Evolutionary conservation across 2,329 filamentous ascomycete genomes (phyloP), one percentile per base, ranked within the genome.

Genomic region (Arthrobotrys sinensis): DNA sequence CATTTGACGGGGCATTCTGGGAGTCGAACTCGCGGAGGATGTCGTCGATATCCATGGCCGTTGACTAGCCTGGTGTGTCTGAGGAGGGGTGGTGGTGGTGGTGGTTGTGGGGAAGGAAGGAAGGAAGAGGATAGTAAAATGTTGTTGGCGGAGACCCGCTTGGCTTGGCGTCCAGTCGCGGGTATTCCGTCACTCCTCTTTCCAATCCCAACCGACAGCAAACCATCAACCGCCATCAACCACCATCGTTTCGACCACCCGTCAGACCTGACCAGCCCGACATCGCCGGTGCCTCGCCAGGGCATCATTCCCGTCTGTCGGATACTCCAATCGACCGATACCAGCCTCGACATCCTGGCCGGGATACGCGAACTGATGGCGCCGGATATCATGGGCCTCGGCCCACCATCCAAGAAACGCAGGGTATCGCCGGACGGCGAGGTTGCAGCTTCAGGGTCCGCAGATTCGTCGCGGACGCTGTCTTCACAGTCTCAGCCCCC

Each of bases 1-100:
- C 88, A 64, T 85, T 85, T 1, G 90, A 89, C 16, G 89, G 84
- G 40, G 86, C 84, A 80, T 89, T 86, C 68, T 86, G 85, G 76
- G 86, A 84, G 84, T 93, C 91, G 81, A 94, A 90, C 82, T 91
- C 90, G 82, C 90, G 89, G 79, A 94, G 88, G 80, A 94, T 93
- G 83, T 94, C 92, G 84, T 93, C 91, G 81, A 94, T 94, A 80
- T 57, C 91, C 91, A 93, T 93, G 50, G 24, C 24, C 24, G 24
- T 2, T 28, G 24, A 28, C 24, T 28, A 28, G 24, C 4, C 24
- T 28, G 24, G 24, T 28, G 24, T 28, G 24, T 48, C 45, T 5
- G 5, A 1, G 21, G 6, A 24, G 28, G 6, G 16, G 7, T 1
- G n/a, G 19, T 19, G 32, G 7, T 21, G 34, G 19, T 55, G 36